These are phyloP conservation scores for Russula vinacea DNA, from an alignment of 768 basidiomycete species.

Conservation along the genomic window DNA sequence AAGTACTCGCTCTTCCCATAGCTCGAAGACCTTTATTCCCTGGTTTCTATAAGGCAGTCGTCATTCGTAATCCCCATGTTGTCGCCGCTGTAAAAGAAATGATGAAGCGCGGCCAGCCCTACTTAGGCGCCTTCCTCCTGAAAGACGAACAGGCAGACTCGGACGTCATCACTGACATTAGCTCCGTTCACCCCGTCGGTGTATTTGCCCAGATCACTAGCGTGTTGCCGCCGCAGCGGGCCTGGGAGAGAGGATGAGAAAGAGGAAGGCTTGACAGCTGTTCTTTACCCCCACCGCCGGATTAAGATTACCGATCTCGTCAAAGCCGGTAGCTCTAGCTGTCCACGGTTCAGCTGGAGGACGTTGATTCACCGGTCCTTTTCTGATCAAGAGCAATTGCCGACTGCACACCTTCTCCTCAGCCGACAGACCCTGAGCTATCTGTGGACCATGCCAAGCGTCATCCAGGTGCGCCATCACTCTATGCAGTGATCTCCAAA, in stretches of 20 bases:
- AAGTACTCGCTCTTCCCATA: conserved; percentile 94
- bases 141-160: conserved; percentile 92
- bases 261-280: conserved; percentile 91
- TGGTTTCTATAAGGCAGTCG: conserved; percentile 97
- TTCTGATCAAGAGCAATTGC: conserved; percentile 47
- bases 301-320: conserved; percentile 86
- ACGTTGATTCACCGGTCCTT: conserved; percentile 34
- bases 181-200: conserved; percentile 88
- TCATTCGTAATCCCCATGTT: conserved; percentile 85
- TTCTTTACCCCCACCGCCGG: conserved; percentile 88
- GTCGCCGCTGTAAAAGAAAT: conserved; percentile 94
- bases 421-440: conserved; percentile 12
- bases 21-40: conserved; percentile 94
- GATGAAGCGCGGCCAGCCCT: conserved; percentile 95
- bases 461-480: conserved; percentile 24
- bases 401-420: conserved; percentile 42
- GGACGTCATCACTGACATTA: conserved; percentile 85
- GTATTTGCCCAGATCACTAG: conserved; percentile 98
- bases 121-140: conserved; percentile 93
- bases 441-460: conserved; percentile 19
- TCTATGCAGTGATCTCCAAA: not conserved
- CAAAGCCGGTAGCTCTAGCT: conserved; percentile 51
- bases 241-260: conserved; percentile 67
- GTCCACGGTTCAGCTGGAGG: conserved; percentile 38
- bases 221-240: conserved; percentile 64